Evolutionary conservation across 345 rosid genomes (phyloP), one percentile per base, ranked within the genome.

Genomic region (Xanthoceras sorbifolium): DNA sequence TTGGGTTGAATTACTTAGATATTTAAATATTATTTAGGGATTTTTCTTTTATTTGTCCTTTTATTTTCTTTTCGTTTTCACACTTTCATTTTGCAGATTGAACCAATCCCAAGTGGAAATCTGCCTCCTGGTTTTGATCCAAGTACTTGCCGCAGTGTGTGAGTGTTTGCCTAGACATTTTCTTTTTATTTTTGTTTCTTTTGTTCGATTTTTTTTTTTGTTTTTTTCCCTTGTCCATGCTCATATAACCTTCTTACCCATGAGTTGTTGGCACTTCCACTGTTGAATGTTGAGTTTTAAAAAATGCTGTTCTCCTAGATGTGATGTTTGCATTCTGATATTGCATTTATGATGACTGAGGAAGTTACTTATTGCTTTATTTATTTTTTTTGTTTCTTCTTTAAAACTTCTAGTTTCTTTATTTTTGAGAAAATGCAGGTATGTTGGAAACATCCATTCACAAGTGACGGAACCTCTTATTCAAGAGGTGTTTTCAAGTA

Each of bases 121-220:
- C 93, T 93, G 85, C 99, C 98, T 88, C 97, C 98, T 83, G 99
- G 99, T 90, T 93, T 95, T 93, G 99, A 93, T 92, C 96, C 97
- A 83, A 93, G 88, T 83, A 78, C 94, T 91, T 96, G 99, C 97
- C 94, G 97, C 97, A 93, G 99, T 89, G 97, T 96, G 99, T 96
- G 99, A 96, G 99, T 93, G 84, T 89, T 90, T 85, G 86, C 81
- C 80, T 78, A 69, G 80, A 81, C 74, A 76, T 82, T 71, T 83
- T 78, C 52, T 63, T 75, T 78, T 62, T 73, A 46, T 63, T 73
- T 72, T 69, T 77, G 32, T 75, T 81, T 80, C 29, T 14, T 34
- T 66, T 78, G 67, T 46, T 38, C 50, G 32, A 1, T 59, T 34
- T 4, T 59, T 29, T 8, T 64, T 63, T 25, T 28, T 63, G 76